phyloP scores from a whole-genome alignment of 768 basidiomycete genomes.

The Phylloporus scabripes region DNA sequence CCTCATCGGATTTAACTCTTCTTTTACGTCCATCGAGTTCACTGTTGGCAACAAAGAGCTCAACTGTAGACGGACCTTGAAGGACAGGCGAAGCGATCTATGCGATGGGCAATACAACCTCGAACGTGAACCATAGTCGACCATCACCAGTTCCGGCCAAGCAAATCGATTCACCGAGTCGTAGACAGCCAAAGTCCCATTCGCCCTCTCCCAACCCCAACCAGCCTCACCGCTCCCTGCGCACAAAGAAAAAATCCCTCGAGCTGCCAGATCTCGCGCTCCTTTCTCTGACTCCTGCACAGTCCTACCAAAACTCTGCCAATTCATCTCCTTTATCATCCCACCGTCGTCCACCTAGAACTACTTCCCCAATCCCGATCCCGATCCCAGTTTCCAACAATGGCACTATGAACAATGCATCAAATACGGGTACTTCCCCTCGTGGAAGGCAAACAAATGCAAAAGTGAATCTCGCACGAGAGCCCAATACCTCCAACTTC shows the following conservation, averaged over 20 bases:
- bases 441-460: slow-evolving; percentile 31
- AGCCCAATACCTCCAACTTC: slow-evolving; percentile 28
- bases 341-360: slow-evolving; percentile 36
- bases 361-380: slow-evolving; percentile 47
- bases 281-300: slow-evolving; percentile 42
- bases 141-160: slow-evolving; percentile 20
- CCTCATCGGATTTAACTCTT: slow-evolving; percentile 25
- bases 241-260: slow-evolving; percentile 65
- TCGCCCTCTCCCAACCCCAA: slow-evolving; percentile 39
- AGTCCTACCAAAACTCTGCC: slow-evolving; percentile 32
- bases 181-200: slow-evolving; percentile 18
- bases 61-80: slow-evolving; percentile 8
- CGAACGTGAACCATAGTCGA: slow-evolving; percentile 27
- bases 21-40: slow-evolving; percentile 31
- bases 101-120: slow-evolving; percentile 33
- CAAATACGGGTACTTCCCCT: slow-evolving; percentile 33
- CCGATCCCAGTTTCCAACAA: slow-evolving; percentile 37
- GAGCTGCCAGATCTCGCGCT: slow-evolving; percentile 70
- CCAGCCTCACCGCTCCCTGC: slow-evolving; percentile 54
- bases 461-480: slow-evolving; percentile 23
- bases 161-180: slow-evolving; percentile 23
- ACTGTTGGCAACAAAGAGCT: slow-evolving; percentile 17
- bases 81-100: slow-evolving; percentile 17
- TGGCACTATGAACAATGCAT: slow-evolving; percentile 33
- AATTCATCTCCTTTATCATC: slow-evolving; percentile 39